Evolutionary conservation across 768 basidiomycete species (phyloP).

Genomic region (Naganishia antarctica): DNA sequence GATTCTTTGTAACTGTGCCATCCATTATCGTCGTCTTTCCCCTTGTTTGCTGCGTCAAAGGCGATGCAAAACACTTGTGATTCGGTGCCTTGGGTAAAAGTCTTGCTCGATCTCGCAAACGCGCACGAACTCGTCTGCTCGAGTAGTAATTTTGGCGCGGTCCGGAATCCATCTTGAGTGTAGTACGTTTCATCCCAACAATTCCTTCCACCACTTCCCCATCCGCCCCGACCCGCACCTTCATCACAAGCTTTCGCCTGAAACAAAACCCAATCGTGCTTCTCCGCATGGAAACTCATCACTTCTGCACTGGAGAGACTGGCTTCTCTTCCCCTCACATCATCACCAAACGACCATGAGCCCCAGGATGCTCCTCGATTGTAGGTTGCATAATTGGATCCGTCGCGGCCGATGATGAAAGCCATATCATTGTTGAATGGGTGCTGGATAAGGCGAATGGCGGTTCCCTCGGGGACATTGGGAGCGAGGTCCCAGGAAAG

Average conservation of each 20-base stretch:
- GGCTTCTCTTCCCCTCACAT: slow-evolving; percentile 41
- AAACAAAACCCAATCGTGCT: slow-evolving; percentile 50
- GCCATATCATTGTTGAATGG: slow-evolving; percentile 78
- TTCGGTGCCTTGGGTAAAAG: slow-evolving; percentile 66
- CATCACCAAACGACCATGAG: slow-evolving; percentile 52
- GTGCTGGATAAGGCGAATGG: slow-evolving; percentile 73
- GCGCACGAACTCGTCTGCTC: slow-evolving; percentile 70
- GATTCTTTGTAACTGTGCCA: slow-evolving; percentile 56
- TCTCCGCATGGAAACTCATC: slow-evolving; percentile 80
- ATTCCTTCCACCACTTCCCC: slow-evolving; percentile 41
- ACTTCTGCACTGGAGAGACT: slow-evolving; percentile 53
- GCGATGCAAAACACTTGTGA: slow-evolving; percentile 86
- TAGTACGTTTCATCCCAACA: slow-evolving; percentile 70
- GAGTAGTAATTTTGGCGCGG: slow-evolving; percentile 60
- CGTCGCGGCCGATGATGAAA: slow-evolving; percentile 72
- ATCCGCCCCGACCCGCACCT: slow-evolving; percentile 38
- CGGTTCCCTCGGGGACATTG: slow-evolving; percentile 59
- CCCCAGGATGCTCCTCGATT: slow-evolving; percentile 63
- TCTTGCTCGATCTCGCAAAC: slow-evolving; percentile 80
- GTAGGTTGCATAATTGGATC: slow-evolving; percentile 76
- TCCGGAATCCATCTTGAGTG: slow-evolving; percentile 75
- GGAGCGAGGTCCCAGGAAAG: slow-evolving; percentile 59
- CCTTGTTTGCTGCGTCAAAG: slow-evolving; percentile 58
- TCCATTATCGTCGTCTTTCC: slow-evolving; percentile 28
- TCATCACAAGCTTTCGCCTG: slow-evolving; percentile 46